Evolutionary conservation across 108 stramenopile species (phyloP).

Genomic region (Nitzschia putrida): DNA sequence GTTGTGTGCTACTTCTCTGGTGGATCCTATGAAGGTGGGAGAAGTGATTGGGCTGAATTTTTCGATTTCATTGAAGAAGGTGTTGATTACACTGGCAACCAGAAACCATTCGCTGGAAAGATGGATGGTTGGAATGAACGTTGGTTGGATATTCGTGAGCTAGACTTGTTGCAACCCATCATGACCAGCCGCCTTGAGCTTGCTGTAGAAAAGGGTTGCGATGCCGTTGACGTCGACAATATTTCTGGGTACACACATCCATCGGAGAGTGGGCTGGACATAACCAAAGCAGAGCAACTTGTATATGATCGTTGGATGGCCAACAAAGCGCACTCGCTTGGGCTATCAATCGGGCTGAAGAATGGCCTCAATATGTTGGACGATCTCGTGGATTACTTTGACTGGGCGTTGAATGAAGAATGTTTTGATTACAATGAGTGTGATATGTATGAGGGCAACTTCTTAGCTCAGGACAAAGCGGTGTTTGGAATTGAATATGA

Average conservation of each 20-base stretch:
- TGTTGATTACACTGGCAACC: not conserved
- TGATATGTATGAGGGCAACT: conserved; percentile 12
- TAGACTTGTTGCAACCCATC: conserved; percentile 14
- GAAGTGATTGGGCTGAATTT: not conserved
- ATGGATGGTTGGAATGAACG: not conserved
- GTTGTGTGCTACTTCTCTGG: conserved; percentile 3
- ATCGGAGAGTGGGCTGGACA: conserved; percentile 17
- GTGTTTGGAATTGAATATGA: conserved; percentile 42
- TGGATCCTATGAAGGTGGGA: not conserved
- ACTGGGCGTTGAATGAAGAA: conserved; percentile 48
- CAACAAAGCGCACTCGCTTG: not conserved
- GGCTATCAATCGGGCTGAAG: conserved; percentile 31
- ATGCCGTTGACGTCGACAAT: conserved; percentile 39
- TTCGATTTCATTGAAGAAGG: not conserved
- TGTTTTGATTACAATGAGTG: conserved; percentile 46
- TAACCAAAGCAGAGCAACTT: not conserved
- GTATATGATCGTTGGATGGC: not conserved
- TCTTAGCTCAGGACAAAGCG: conserved; percentile 27
- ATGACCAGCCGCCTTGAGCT: conserved; percentile 28
- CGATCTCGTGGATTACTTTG: conserved; percentile 19
- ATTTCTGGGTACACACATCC: conserved; percentile 27
- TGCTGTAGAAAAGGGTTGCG: conserved; percentile 34
- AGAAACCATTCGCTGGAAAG: not conserved
- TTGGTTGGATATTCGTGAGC: conserved; percentile 5
- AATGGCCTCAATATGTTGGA: conserved; percentile 15